Conservation (phyloP, 345 rosid genomes). For the Eucalyptus brandiana region DNA sequence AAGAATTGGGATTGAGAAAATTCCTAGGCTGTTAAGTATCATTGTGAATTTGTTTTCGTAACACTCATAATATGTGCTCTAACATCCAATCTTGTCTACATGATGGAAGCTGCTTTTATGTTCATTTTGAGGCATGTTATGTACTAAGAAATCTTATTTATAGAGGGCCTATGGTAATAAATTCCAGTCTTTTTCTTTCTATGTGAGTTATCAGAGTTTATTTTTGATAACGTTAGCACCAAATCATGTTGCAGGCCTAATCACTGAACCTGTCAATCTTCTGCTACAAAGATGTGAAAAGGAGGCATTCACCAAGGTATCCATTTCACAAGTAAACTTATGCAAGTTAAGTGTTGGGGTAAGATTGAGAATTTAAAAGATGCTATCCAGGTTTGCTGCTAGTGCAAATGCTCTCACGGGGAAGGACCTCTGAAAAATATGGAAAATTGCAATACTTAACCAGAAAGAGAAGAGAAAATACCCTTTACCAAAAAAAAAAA, state of each 20-base stretch:
- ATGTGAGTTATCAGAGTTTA: not conserved
- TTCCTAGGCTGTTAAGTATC: not conserved
- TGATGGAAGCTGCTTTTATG: not conserved
- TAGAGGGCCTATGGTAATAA: not conserved
- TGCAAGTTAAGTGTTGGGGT: not conserved
- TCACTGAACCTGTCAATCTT: constrained; percentile 45
- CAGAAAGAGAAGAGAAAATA: not conserved
- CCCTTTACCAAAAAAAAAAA: no score
- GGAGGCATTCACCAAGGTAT: constrained; percentile 72
- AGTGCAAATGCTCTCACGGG: not conserved
- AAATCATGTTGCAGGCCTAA: constrained; percentile 38
- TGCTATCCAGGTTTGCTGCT: not conserved
- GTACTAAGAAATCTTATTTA: not conserved
- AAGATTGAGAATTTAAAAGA: not conserved
- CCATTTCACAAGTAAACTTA: not conserved
- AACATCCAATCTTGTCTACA: not conserved
- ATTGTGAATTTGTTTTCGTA: not conserved
- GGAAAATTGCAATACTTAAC: not conserved
- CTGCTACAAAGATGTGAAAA: constrained; percentile 61
- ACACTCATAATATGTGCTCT: not conserved
- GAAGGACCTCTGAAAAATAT: not conserved
- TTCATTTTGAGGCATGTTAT: not conserved
- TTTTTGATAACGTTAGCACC: not conserved
- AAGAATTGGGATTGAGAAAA: not conserved
- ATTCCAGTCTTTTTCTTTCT: not conserved